A percentile compares a stretch with the other conserved stretches of the same genome.
phyloP scores from a whole-genome alignment of 2,329 filamentous ascomycete genomes.

The Aspergillus carbonarius region DNA sequence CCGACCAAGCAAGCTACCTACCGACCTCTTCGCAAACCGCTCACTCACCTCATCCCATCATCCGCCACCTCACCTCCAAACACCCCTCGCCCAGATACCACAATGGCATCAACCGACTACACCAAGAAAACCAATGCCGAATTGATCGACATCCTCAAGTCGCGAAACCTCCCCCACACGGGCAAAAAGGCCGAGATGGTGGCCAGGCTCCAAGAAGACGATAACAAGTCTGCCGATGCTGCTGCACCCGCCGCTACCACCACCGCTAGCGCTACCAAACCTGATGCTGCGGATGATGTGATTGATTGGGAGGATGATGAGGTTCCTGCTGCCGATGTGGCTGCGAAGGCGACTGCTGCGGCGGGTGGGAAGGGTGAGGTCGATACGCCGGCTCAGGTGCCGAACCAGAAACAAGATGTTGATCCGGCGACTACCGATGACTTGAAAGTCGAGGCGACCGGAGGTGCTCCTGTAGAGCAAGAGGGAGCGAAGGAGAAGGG shows the following conservation, averaged over 20 bases:
- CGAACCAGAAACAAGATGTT: slow-evolving; percentile 40
- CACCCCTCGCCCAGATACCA: background rate
- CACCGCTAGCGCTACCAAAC: slow-evolving; percentile 20
- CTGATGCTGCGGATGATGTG: slow-evolving; percentile 41
- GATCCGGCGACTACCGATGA: slow-evolving; percentile 42
- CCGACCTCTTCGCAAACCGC: no score
- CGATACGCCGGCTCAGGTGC: slow-evolving; percentile 39
- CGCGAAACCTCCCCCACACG: slow-evolving; percentile 47
- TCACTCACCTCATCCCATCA: background rate
- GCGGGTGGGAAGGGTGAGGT: slow-evolving; percentile 38
- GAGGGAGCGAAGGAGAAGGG: slow-evolving; percentile 23
- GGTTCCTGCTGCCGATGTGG: slow-evolving; percentile 26
- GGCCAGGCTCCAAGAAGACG: slow-evolving; percentile 47
- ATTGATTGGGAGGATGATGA: slow-evolving; percentile 49
- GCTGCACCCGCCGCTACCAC: slow-evolving; percentile 21
- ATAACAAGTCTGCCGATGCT: slow-evolving; percentile 27
- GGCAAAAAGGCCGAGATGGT: slow-evolving; percentile 53
- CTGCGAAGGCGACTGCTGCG: slow-evolving; percentile 31
- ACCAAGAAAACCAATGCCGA: slow-evolving; percentile 52
- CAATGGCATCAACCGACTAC: slow-evolving; percentile 46
- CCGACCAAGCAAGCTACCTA: background rate
- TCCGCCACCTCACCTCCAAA: background rate
- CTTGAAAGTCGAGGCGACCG: slow-evolving; percentile 28
- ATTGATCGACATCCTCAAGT: slow-evolving; percentile 50
- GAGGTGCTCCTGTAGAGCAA: slow-evolving; percentile 18